Evolutionary conservation across 805 yeast genomes (phyloP), one percentile per base, ranked within the genome.

Genomic region (Wickerhamiella lipophila): DNA sequence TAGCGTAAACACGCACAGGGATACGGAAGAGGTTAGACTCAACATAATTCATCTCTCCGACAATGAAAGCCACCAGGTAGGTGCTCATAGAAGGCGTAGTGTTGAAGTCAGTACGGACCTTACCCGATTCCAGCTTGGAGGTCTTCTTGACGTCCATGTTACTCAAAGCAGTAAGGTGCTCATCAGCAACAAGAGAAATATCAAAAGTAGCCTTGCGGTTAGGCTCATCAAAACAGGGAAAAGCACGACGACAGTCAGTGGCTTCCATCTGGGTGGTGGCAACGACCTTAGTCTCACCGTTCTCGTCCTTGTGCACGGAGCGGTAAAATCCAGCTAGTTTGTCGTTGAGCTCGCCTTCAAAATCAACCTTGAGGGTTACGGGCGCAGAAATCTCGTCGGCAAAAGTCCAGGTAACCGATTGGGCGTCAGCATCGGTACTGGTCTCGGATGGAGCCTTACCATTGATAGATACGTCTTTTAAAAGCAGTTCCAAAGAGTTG

Each of bases 171-270:
- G 81, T 78, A 57, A 72, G 66, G 41, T 69, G 58, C 53, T 63
- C 60, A 53, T 73, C 73, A 34, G 82, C 74, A 46, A 76, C 67
- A 52, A 81, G 69, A 23, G 75, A 64, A 49, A 81, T 72, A 52
- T 73, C 76, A 55, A 78, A 81, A 47, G 76, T 72, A 42, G 86
- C 83, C 65, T 81, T 81, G 49, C 77, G 69, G 42, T 77, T 71
- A 7, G 87, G 86, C 64, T 81, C 84, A 62, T 81, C 87, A 56
- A 77, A 77, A 58, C 78, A 79, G 16, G 87, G 87, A 73, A 81
- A 81, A 5, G 87, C 85, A 50, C 81, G 72, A 57, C 87, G 77
- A 60, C 84, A 79, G 65, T 80, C 87, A 29, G 85, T 78, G 30
- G 87, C 78, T 66, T 81, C 86, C 77, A 81, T 76, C 64, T 78